These are phyloP conservation scores for Acacia concinna DNA, from an alignment of 331 rosid genomes.

Conservation along the genomic window DNA sequence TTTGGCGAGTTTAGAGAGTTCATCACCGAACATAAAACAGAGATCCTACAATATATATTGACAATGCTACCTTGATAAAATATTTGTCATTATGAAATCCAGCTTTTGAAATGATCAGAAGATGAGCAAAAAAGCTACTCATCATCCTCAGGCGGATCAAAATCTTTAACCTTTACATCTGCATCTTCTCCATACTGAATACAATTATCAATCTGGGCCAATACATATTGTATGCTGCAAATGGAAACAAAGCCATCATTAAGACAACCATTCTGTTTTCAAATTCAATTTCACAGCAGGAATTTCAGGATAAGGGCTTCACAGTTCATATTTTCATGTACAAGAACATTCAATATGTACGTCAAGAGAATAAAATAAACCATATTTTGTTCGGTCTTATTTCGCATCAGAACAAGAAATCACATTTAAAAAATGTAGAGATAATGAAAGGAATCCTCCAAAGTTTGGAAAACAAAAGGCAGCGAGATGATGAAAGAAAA, in stretches of 20 bases:
- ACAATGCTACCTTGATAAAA: slow-evolving; percentile 17
- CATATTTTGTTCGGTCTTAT: neutral
- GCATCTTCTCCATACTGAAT: slow-evolving; percentile 81
- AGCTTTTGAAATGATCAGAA: neutral
- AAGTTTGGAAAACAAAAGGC: neutral
- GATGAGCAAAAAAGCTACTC: slow-evolving; percentile 30
- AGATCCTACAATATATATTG: slow-evolving; percentile 21
- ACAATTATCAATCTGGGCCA: slow-evolving; percentile 70
- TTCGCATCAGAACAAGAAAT: neutral
- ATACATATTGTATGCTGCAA: slow-evolving; percentile 62
- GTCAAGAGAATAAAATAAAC: neutral
- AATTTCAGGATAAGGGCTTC: neutral
- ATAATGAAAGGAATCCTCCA: neutral
- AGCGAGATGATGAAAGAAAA: neutral
- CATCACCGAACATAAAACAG: slow-evolving; percentile 25
- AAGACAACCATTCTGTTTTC: neutral
- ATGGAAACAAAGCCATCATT: slow-evolving; percentile 27
- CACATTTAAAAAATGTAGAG: neutral
- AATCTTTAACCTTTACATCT: slow-evolving; percentile 68
- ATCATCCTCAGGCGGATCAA: slow-evolving; percentile 61
- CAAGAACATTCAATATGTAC: neutral
- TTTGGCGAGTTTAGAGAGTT: neutral
- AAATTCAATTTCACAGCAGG: neutral
- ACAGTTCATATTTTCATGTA: neutral
- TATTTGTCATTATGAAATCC: neutral